phyloP scores from a whole-genome alignment of 1,139 yeast species.

The Sporopachydermia cereana region DNA sequence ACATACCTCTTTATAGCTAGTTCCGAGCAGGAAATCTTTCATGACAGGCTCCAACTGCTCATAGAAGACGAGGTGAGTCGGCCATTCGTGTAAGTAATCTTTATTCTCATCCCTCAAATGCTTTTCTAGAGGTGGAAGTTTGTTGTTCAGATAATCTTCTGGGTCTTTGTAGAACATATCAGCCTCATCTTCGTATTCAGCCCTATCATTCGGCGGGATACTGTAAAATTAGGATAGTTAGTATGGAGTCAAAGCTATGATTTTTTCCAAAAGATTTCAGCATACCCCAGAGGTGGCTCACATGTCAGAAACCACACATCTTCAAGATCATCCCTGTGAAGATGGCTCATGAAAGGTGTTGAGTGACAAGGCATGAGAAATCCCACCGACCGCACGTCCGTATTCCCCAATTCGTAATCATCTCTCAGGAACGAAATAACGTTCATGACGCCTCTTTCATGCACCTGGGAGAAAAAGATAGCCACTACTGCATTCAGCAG shows the following conservation, averaged over 20 bases:
- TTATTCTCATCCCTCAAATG: slow-evolving; percentile 17
- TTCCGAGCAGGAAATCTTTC: slow-evolving; percentile 26
- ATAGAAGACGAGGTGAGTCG: slow-evolving; percentile 59
- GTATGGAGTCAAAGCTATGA: too few species aligned
- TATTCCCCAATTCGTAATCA: slow-evolving; percentile 19
- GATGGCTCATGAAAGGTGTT: slow-evolving; percentile 85
- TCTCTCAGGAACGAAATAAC: slow-evolving; percentile 43
- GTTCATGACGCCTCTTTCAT: slow-evolving; percentile 79
- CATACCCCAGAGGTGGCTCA: slow-evolving; percentile 61
- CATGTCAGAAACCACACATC: slow-evolving; percentile 75
- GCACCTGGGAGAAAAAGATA: slow-evolving; percentile 44
- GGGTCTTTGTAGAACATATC: slow-evolving; percentile 73
- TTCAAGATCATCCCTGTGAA: slow-evolving; percentile 45
- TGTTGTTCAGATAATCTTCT: slow-evolving; percentile 32
- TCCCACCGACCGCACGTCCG: slow-evolving; percentile 42
- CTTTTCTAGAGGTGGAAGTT: slow-evolving; percentile 29
- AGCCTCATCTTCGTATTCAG: slow-evolving; percentile 67
- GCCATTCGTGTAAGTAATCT: slow-evolving; percentile 45
- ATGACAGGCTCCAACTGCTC: slow-evolving; percentile 44
- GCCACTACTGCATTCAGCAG: slow-evolving; percentile 36
- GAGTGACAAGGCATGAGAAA: slow-evolving; percentile 94
- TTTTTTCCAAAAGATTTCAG: too few species aligned
- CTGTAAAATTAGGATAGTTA: slow-evolving; percentile 20
- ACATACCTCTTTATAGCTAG: slow-evolving; percentile 34
- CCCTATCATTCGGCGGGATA: slow-evolving; percentile 21